Conservation (phyloP, 2,329 filamentous ascomycete genomes). For the Truncatella angustata region DNA sequence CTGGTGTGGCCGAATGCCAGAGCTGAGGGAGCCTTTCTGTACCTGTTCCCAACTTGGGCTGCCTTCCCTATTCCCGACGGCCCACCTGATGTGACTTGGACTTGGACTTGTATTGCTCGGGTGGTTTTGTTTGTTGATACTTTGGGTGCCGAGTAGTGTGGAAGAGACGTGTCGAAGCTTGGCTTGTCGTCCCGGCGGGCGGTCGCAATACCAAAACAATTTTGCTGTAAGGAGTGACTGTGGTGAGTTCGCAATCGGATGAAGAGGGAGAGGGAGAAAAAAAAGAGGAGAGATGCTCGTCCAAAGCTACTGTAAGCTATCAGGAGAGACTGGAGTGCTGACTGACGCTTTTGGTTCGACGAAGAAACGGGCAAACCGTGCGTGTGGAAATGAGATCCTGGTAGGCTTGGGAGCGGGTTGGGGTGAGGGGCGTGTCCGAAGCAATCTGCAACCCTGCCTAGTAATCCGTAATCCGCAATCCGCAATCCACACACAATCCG, state of each 20-base stretch:
- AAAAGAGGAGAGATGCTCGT: background rate
- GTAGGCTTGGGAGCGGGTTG: conserved; percentile 1
- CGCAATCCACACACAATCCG: no score
- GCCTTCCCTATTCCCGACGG: no score
- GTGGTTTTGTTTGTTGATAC: no score
- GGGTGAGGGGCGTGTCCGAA: background rate
- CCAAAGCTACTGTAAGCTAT: background rate
- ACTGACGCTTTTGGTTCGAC: background rate
- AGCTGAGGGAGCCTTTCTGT: background rate
- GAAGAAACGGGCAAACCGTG: conserved; percentile 2
- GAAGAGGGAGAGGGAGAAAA: background rate
- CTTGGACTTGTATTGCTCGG: no score
- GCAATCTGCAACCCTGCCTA: background rate
- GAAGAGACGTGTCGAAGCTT: background rate
- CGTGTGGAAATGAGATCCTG: conserved; percentile 8
- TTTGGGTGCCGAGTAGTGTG: no score
- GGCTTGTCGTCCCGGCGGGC: background rate
- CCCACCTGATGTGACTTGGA: no score
- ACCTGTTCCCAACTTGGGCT: background rate
- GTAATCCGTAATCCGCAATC: no score
- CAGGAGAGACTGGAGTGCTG: background rate
- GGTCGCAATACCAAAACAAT: background rate
- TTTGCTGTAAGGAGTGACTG: conserved; percentile 1
- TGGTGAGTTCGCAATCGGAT: conserved; percentile 1
- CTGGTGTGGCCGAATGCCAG: background rate